Evolutionary conservation across 2,329 filamentous ascomycete genomes (phyloP).

Genomic region (Cercospora sp.): DNA sequence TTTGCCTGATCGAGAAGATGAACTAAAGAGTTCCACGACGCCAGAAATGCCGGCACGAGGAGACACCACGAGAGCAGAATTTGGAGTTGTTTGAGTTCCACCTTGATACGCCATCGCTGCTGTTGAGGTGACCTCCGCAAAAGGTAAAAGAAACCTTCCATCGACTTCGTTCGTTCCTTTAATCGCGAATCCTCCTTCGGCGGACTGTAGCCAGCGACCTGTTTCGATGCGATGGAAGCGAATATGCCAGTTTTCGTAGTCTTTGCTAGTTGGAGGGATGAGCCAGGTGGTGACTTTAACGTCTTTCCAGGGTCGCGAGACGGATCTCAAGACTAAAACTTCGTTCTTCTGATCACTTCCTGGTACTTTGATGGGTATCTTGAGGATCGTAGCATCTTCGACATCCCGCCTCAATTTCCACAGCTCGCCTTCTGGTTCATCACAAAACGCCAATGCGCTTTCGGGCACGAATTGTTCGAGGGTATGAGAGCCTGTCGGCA

Average conservation of each 20-base stretch:
- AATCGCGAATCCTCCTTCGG: slow-evolving; percentile 74
- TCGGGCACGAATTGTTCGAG: slow-evolving; percentile 76
- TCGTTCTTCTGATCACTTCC: slow-evolving; percentile 37
- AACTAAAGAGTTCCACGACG: slow-evolving; percentile 46
- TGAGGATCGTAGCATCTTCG: slow-evolving; percentile 63
- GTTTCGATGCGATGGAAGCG: slow-evolving; percentile 63
- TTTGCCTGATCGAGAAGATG: slow-evolving; percentile 54
- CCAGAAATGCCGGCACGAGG: slow-evolving; percentile 54
- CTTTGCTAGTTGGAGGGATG: slow-evolving; percentile 57
- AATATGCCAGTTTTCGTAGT: slow-evolving; percentile 68
- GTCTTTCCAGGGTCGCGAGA: slow-evolving; percentile 70
- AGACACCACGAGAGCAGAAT: slow-evolving; percentile 44
- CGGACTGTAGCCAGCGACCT: slow-evolving; percentile 64
- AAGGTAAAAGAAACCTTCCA: slow-evolving; percentile 53
- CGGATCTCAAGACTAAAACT: slow-evolving; percentile 63
- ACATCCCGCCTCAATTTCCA: slow-evolving; percentile 75
- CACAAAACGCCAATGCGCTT: slow-evolving; percentile 72
- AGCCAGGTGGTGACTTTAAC: slow-evolving; percentile 66
- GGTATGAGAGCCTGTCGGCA: slow-evolving; percentile 72
- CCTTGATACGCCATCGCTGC: slow-evolving; percentile 17
- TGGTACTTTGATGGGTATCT: slow-evolving; percentile 36
- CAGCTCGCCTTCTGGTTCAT: slow-evolving; percentile 69
- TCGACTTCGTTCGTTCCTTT: slow-evolving; percentile 60
- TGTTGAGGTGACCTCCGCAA: not conserved
- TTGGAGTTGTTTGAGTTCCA: not conserved